Evolutionary conservation across 1,284 basidiomycete genomes (phyloP).

Genomic region (Cryptococcus sp.): DNA sequence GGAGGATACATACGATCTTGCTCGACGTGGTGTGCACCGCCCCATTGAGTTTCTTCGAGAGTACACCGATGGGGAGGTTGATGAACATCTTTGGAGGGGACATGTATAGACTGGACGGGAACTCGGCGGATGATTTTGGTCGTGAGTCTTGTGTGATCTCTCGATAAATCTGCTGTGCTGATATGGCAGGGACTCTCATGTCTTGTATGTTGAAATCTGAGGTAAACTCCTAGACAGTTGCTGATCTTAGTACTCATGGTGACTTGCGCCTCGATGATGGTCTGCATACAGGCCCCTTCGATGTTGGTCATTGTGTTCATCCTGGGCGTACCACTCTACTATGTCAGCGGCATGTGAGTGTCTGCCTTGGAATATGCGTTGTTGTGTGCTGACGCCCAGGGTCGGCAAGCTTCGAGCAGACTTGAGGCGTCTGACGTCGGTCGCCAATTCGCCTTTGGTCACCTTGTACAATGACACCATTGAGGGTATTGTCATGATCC

Average conservation of each 20-base stretch:
- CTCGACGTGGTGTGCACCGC: constrained; percentile 58
- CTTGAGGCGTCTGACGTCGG: constrained; percentile 35
- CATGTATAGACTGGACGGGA: constrained; percentile 54
- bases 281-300: constrained; percentile 30
- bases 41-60: constrained; percentile 73
- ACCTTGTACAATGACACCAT: constrained; percentile 48
- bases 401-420: constrained; percentile 41
- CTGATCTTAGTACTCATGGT: constrained; percentile 7
- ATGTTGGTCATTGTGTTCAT: constrained; percentile 23
- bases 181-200: constrained; percentile 11
- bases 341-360: constrained; percentile 27
- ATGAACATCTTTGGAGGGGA: constrained; percentile 51
- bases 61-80: constrained; percentile 65
- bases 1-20: constrained; percentile 58
- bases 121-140: constrained; percentile 56
- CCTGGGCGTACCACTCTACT: constrained; percentile 28
- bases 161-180: background rate
- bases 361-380: background rate
- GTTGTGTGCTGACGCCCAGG: constrained; percentile 9
- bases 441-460: constrained; percentile 46
- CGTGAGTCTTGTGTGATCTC: constrained; percentile 37
- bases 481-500: constrained; percentile 48
- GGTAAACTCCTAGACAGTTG: background rate
- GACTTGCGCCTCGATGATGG: constrained; percentile 12
- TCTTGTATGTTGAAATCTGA: constrained; percentile 8